Percentiles rank a stretch among this genome's conserved stretches.
Conservation (phyloP, 2,329 filamentous ascomycete species). For the Alternaria burnsii region DNA sequence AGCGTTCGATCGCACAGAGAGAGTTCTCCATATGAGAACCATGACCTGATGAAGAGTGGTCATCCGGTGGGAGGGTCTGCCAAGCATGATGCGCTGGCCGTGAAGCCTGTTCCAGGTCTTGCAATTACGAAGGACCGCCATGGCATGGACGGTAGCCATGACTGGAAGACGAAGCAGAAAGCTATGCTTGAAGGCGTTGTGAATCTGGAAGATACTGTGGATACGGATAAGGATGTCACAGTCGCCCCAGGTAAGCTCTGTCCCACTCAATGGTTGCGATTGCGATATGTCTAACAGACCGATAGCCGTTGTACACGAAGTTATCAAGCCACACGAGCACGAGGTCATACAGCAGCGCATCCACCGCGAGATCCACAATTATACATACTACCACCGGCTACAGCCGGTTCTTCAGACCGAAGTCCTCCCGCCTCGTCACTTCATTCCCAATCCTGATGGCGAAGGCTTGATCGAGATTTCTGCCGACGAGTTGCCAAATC, state of each 20-base stretch:
- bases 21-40: conserved; percentile 1
- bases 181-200: conserved; percentile 42
- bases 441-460: conserved; percentile 51
- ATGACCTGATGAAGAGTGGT: conserved; percentile 15
- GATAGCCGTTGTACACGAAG: conserved; percentile 62
- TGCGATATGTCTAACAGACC: conserved; percentile 17
- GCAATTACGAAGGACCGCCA: not conserved
- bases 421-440: conserved; percentile 63
- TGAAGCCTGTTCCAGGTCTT: conserved; percentile 1
- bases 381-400: conserved; percentile 62
- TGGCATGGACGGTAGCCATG: not conserved
- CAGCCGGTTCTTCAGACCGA: conserved; percentile 64
- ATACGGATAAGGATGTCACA: conserved; percentile 48
- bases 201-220: conserved; percentile 50
- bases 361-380: conserved; percentile 63
- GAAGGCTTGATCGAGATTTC: conserved; percentile 56
- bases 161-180: conserved; percentile 17
- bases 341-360: conserved; percentile 59
- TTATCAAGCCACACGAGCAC: conserved; percentile 55
- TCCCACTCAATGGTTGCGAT: not conserved
- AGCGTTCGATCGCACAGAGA: conserved; percentile 15
- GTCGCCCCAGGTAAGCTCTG: conserved; percentile 51
- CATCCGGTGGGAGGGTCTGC: not conserved
- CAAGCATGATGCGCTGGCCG: not conserved
- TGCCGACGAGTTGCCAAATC: conserved; percentile 52